Percentiles rank a stretch among this genome's conserved stretches.
These are phyloP conservation scores for Russula emetica DNA, from an alignment of 768 basidiomycete genomes.

Conservation along the genomic window DNA sequence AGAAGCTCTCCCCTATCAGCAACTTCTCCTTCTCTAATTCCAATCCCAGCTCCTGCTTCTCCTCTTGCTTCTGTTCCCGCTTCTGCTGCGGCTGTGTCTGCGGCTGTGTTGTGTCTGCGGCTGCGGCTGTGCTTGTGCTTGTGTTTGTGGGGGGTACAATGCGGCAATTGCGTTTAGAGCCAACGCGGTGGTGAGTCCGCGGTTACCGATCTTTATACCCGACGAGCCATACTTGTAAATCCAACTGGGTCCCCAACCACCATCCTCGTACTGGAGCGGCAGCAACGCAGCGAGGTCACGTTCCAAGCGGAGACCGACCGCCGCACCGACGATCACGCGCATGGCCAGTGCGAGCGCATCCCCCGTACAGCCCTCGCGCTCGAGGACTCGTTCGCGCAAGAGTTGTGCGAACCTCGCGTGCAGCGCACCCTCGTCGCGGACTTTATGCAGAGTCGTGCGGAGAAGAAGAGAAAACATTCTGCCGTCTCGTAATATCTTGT, in stretches of 20 bases:
- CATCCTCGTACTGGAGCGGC: slow-evolving; percentile 49
- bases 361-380: slow-evolving; percentile 47
- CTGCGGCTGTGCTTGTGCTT: no score
- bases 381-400: slow-evolving; percentile 44
- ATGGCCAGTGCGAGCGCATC: slow-evolving; percentile 55
- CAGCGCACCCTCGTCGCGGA: slow-evolving; percentile 35
- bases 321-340: slow-evolving; percentile 47
- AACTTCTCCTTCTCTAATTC: neutral
- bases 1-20: neutral
- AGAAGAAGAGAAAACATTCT: slow-evolving; percentile 52
- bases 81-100: neutral
- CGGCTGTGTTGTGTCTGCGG: no score
- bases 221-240: slow-evolving; percentile 52
- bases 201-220: slow-evolving; percentile 48
- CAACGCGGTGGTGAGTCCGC: slow-evolving; percentile 51
- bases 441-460: slow-evolving; percentile 42
- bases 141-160: slow-evolving; percentile 17
- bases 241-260: slow-evolving; percentile 54
- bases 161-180: slow-evolving; percentile 48
- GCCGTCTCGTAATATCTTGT: slow-evolving; percentile 52
- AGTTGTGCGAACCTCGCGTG: slow-evolving; percentile 40
- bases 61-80: neutral
- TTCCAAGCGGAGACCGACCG: slow-evolving; percentile 41
- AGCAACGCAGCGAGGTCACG: slow-evolving; percentile 45
- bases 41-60: neutral